Evolutionary conservation across 1,284 basidiomycete genomes (phyloP), one percentile per base, ranked within the genome.

Genomic region (Ceratobasidium papillatum): DNA sequence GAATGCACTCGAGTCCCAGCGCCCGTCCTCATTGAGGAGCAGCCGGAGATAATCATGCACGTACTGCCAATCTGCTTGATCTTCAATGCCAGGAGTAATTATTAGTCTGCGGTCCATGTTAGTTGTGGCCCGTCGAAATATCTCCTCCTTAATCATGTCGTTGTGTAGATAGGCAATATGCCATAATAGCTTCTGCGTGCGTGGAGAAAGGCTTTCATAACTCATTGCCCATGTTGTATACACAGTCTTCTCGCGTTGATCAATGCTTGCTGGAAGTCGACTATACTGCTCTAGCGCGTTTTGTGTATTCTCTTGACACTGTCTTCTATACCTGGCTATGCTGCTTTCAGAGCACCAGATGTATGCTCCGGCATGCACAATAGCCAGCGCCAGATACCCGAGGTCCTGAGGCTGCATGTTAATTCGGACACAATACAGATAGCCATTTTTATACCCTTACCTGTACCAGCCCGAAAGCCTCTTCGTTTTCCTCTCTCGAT

Each of bases 301-400:
- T 38, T 49, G 47, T 2, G 11, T 34, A 19, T 49, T 43, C 9
- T n/a, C 27, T 3, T 41, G 27, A 25, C 22, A 69, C 9, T 59
- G 34, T 1, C 17, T 38, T 1, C 56, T 41, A 30, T 75, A 75
- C n/a, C 41, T 17, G 0, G 41, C 9, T 30, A 69, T 32, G 12
- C 19, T 43, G 22, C 17, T 25, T 22, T 19, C 1, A 11, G 36
- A 30, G 5, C 22, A 47, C 32, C 43, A 41, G 41, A 56, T 69
- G 32, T 69, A 75, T 36, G 47, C 45, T 5, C 65, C 65, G 4
- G 74, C 74, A 34, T 71, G 74, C 12, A 71, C 65, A 27, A 75
- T 65, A 5, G 74, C 74, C 2, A 75, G 52, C 5, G 74, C 27
- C 9, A 75, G 52, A 32, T 51, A 49, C 4, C 74, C 74, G 19